A percentile compares a stretch with the other conserved stretches of the same genome.
phyloP scores from a whole-genome alignment of 2,329 filamentous ascomycete genomes.

The Polytolypa hystricis region DNA sequence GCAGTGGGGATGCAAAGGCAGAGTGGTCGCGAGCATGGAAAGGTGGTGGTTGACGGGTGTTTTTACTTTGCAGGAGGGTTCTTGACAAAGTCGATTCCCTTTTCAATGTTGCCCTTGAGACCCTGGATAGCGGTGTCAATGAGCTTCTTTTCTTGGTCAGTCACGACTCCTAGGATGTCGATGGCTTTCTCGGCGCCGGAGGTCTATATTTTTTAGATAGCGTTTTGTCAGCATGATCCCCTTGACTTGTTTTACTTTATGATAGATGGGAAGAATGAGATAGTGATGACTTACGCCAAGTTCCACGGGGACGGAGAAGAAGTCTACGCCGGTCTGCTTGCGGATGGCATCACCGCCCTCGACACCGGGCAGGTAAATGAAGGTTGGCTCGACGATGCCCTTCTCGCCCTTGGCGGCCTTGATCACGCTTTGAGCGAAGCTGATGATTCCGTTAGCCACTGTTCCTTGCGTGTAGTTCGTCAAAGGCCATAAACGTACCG shows the following conservation, averaged over 20 bases:
- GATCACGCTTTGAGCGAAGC: constrained; percentile 90
- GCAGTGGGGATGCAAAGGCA: too few species aligned
- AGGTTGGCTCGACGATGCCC: constrained; percentile 88
- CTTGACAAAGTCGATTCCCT: constrained; percentile 83
- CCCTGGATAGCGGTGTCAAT: constrained; percentile 64
- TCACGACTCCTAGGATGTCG: constrained; percentile 66
- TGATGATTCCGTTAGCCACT: constrained; percentile 25
- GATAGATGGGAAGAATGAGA: constrained; percentile 5
- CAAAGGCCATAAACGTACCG: constrained; percentile 44
- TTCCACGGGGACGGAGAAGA: constrained; percentile 92
- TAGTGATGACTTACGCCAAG: constrained; percentile 62
- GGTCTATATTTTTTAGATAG: constrained; percentile 40
- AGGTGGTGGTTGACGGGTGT: not conserved
- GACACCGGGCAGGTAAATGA: constrained; percentile 86
- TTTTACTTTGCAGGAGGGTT: constrained; percentile 82
- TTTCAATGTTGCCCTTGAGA: constrained; percentile 84
- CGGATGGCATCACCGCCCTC: constrained; percentile 74
- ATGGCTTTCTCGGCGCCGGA: constrained; percentile 75
- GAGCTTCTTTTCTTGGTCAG: constrained; percentile 80
- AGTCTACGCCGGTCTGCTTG: constrained; percentile 76
- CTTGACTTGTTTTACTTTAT: not conserved
- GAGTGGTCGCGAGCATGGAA: not conserved
- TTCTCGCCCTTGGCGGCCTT: constrained; percentile 81
- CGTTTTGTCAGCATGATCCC: not conserved
- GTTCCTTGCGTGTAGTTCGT: constrained; percentile 9